Base-by-base conservation (phyloP, 2,329 filamentous ascomycete genomes). In the Aspergillus ruber region DNA sequence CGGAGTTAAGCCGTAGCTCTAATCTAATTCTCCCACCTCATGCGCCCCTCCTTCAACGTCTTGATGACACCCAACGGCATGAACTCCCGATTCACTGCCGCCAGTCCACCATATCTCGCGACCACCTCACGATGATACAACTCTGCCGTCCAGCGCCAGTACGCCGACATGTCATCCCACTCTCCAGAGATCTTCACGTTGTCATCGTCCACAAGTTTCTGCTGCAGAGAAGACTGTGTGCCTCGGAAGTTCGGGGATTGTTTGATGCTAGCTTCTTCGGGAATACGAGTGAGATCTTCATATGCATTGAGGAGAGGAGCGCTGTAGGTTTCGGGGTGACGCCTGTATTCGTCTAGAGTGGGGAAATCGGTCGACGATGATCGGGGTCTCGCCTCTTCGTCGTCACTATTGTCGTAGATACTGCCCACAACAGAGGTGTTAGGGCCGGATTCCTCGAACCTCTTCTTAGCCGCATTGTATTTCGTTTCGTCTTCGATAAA, bases 401-500 rank as follows among this genome's bases (percentile, higher is more conserved):
- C 48, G 9, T 38, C n/a, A 43, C 46, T 35, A n/a, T 39, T 13
- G 42, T 48, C 42, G 20, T 27, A 40, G 33, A 45, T 41, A 13
- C 41, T 25, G 17, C 9, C 25, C 10, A 29, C 25, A 29, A 33
- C 32, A 41, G 45, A 39, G 10, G 29, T 17, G n/a, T 52, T 44
- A 5, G 61, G 46, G 2, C 63, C 63, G 15, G 57, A 43, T 29
- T 58, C 56, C 23, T 66, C 59, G 46, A 67, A 70, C 2, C 42
- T 50, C 35, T 63, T 58, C 50, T 68, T 69, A 29, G 54, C 59
- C 4, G 32, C 74, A 40, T 81, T 78, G 12, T 79, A 74, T 53
- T 80, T 75, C 15, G 78, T 75, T 29, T 83, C 81, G 1, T 76
- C 74, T 1, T 75, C 47, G 8, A 70, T 45, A 6, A 63, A 59